Evolutionary conservation across 352 stramenopile species (phyloP).

Genomic region (Globisporangium abappressorium): DNA sequence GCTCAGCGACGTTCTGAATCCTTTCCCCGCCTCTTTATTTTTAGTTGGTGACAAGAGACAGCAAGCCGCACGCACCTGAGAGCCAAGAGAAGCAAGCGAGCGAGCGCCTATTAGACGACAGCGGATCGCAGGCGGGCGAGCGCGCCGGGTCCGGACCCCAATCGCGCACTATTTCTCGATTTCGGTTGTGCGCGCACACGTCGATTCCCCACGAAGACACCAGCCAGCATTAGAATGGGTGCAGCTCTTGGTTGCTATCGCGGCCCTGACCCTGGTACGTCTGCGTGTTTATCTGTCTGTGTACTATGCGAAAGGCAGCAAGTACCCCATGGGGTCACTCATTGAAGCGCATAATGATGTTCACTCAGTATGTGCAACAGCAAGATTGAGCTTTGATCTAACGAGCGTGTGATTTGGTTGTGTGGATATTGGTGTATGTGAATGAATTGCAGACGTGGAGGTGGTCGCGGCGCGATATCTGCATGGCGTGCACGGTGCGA

Average conservation of each 20-base stretch:
- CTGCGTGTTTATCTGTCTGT: not conserved
- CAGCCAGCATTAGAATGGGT: slow-evolving; percentile 34
- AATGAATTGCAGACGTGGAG: slow-evolving; percentile 15
- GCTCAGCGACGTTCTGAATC: slow-evolving; percentile 10
- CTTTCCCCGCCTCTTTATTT: slow-evolving; percentile 12
- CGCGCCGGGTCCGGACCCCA: not conserved
- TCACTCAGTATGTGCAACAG: not conserved
- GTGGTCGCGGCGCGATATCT: slow-evolving; percentile 9
- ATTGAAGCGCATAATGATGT: not conserved
- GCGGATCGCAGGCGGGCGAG: not conserved
- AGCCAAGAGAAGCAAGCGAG: not conserved
- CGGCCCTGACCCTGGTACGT: slow-evolving; percentile 20
- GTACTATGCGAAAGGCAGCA: not conserved
- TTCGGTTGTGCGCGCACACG: not conserved
- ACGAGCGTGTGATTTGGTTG: not conserved
- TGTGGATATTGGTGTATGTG: not conserved
- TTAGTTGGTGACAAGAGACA: slow-evolving; percentile 5
- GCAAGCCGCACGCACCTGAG: not conserved
- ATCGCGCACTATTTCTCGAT: slow-evolving; percentile 1
- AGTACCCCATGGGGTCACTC: not conserved
- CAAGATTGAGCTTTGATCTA: not conserved
- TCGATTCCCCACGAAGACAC: not conserved
- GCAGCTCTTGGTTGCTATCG: slow-evolving; percentile 57
- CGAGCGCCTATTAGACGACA: not conserved
- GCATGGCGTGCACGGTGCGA: slow-evolving; percentile 11